phyloP scores from a whole-genome alignment of 2,329 filamentous ascomycete species.

The Neofusicoccum sp. region DNA sequence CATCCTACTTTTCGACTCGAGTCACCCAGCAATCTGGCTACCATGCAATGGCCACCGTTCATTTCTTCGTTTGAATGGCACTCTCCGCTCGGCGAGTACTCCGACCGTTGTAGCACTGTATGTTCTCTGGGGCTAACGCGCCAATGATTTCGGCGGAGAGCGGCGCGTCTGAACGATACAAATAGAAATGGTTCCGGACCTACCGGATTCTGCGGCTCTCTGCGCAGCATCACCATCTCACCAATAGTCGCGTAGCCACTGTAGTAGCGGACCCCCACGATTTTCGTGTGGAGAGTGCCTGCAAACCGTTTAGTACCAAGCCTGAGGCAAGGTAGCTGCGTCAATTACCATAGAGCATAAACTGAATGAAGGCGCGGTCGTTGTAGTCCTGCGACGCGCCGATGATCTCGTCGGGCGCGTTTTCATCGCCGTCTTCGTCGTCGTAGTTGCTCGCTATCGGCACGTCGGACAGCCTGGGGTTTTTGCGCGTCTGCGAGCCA shows the following conservation, averaged over 20 bases:
- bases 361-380: constrained; percentile 12
- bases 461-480: neutral
- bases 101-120: neutral
- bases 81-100: neutral
- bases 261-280: constrained; percentile 55
- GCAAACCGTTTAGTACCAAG: neutral
- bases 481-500: constrained; percentile 10
- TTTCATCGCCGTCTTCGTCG: neutral
- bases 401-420: neutral
- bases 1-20: no score
- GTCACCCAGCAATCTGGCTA: no score
- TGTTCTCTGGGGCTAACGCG: no score
- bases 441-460: neutral
- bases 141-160: no score
- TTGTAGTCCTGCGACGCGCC: constrained; percentile 12
- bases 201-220: constrained; percentile 63
- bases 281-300: constrained; percentile 49
- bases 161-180: no score
- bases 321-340: no score
- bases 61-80: no score
- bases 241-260: constrained; percentile 35
- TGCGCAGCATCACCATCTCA: constrained; percentile 38
- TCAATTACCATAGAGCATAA: constrained; percentile 13
- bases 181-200: neutral
- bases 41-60: no score